Evolutionary conservation across 441 rosid species (phyloP).

Genomic region (Jatropha multifida): DNA sequence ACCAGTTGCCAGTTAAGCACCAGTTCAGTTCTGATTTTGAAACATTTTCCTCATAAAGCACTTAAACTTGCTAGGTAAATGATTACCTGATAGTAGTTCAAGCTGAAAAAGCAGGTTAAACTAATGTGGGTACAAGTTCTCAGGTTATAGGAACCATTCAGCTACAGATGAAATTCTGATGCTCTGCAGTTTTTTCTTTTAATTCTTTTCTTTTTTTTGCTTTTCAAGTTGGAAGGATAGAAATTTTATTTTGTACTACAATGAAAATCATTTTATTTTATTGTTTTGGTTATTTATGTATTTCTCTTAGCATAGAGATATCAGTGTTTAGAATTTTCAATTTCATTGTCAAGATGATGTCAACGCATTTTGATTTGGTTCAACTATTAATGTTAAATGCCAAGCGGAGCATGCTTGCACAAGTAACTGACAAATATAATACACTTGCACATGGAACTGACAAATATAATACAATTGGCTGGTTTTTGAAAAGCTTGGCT

Average conservation of each 20-base stretch:
- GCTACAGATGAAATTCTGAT: not conserved
- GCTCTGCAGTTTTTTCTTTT: not conserved
- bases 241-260: not conserved
- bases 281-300: not conserved
- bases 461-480: no score
- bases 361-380: not conserved
- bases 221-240: not conserved
- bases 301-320: not conserved
- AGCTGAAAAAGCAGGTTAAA: not conserved
- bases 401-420: not conserved
- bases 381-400: not conserved
- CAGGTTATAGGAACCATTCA: not conserved
- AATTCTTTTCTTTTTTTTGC: not conserved
- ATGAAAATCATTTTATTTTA: not conserved
- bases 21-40: not conserved
- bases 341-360: not conserved
- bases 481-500: no score
- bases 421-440: no score
- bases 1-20: not conserved
- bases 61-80: not conserved
- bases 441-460: no score
- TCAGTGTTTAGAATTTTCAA: not conserved
- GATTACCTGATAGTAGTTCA: not conserved
- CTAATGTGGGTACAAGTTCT: not conserved
- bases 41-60: not conserved